These are phyloP conservation scores for Nemania sp. DNA, from an alignment of 2,329 filamentous ascomycete genomes.

Conservation along the genomic window DNA sequence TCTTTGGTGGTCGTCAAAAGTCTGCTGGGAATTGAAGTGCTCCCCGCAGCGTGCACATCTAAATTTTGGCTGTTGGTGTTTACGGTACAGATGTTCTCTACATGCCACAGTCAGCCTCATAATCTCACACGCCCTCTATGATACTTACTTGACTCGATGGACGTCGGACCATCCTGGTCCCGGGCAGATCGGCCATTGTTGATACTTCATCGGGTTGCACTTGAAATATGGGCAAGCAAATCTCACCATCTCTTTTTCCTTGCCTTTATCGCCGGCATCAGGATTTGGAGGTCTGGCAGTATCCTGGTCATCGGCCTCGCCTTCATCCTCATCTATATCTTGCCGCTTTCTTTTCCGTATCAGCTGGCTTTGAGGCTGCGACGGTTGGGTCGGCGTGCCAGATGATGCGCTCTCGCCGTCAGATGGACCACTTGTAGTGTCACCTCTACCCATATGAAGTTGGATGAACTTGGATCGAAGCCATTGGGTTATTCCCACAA, in stretches of 20 bases:
- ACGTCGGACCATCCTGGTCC: conserved; percentile 20
- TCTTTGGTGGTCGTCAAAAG: conserved; percentile 14
- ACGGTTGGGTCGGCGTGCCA: not conserved
- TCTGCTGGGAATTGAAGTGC: conserved; percentile 17
- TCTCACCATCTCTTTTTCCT: conserved; percentile 4
- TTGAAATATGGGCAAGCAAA: conserved; percentile 26
- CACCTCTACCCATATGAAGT: not conserved
- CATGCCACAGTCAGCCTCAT: not conserved
- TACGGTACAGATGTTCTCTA: conserved; percentile 22
- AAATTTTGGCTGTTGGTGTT: conserved; percentile 19
- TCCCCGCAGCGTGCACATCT: conserved; percentile 19
- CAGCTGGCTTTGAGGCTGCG: not conserved
- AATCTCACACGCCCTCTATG: not conserved
- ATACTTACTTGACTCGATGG: conserved; percentile 23
- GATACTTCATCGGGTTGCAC: conserved; percentile 19
- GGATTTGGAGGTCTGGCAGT: not conserved
- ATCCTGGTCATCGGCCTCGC: not conserved
- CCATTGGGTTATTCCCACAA: not conserved
- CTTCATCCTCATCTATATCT: not conserved
- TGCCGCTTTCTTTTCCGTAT: conserved; percentile 4
- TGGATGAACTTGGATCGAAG: conserved; percentile 1
- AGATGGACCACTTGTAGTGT: not conserved
- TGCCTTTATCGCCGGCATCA: conserved; percentile 1
- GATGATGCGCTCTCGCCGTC: not conserved
- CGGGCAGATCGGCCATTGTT: conserved; percentile 14